Evolutionary conservation across 2,329 filamentous ascomycete species (phyloP).

Genomic region (Mollisiaceae sp.): DNA sequence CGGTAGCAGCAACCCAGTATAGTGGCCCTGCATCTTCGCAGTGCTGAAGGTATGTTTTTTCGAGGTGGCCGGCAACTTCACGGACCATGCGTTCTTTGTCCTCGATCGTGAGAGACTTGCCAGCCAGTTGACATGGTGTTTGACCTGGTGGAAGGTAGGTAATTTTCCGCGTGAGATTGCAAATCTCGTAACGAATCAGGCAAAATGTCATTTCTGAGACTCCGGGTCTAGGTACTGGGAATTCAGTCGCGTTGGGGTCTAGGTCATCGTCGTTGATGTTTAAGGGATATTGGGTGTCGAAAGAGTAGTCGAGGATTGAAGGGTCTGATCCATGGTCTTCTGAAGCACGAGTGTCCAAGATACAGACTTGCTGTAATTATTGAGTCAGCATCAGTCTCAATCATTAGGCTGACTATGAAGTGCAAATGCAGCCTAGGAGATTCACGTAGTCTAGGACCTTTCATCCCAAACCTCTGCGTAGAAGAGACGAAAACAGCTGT

Average conservation of each 20-base stretch:
- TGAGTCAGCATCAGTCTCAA: background rate
- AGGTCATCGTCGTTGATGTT: conserved; percentile 57
- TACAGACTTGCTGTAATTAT: conserved; percentile 52
- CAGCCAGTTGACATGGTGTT: conserved; percentile 16
- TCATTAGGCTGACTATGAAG: background rate
- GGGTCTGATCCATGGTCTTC: conserved; percentile 69
- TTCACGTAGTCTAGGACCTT: background rate
- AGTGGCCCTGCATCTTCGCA: conserved; percentile 49
- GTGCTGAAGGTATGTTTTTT: conserved; percentile 42
- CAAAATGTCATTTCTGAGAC: conserved; percentile 48
- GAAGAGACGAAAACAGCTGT: background rate
- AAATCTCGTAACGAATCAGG: conserved; percentile 45
- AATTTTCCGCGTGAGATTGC: conserved; percentile 33
- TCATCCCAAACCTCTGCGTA: background rate
- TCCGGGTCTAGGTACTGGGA: conserved; percentile 36
- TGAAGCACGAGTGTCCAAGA: conserved; percentile 63
- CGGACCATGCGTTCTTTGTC: conserved; percentile 42
- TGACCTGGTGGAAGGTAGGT: conserved; percentile 36
- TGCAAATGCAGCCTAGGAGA: background rate
- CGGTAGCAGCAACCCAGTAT: conserved; percentile 56
- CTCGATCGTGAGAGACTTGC: conserved; percentile 33
- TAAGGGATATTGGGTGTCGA: conserved; percentile 59
- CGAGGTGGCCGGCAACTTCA: conserved; percentile 39
- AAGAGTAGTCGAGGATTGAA: conserved; percentile 60
- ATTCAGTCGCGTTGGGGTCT: conserved; percentile 41